Base-by-base conservation (phyloP, 305 asterid genomes). In the Fraxinus xanthoxyloides region DNA sequence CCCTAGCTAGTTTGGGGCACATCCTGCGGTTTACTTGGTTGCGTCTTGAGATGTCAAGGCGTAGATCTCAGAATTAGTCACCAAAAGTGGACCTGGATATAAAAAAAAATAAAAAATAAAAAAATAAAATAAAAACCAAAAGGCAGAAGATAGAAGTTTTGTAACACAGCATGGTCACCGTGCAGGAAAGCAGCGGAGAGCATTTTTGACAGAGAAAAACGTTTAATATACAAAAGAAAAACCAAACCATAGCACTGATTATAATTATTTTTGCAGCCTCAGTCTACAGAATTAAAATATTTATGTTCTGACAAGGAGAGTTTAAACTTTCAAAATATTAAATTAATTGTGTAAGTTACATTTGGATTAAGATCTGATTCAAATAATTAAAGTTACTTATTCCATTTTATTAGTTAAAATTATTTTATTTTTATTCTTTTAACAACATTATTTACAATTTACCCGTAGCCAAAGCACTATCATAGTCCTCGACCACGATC, bases 131-230 rank as follows among this genome's bases (percentile, higher is more conserved):
- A n/a, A n/a, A n/a, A n/a, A n/a, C n/a, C 98, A 9, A 96, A 93
- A 85, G 97, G 98, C 51, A 90, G 98, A 84, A 91, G 98, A 88
- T 95, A 90, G 86, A 61, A 23, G 38, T 79, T 34, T 19, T 59
- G 48, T 21, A 51, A 48, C 67, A 48, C 76, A 30, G 46, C 74
- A 74, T 32, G 26, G 46, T 51, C 15, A 21, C 72, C n/a, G 78
- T 84, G 26, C 80, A 35, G 72, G 56, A 30, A 54, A 54, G 75
- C 65, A n/a, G 54, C 7, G 75, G 59, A 67, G 83, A 79, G 46
- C 40, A 40, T 10, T 82, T 80, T 75, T 74, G 72, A 83, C 78
- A 46, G 85, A 21, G 15, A 21, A 23, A 81, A 81, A 67, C 35
- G 72, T 79, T 79, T 73, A 82, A 74, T 69, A 81, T 77, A 77